phyloP scores from a whole-genome alignment of 768 basidiomycete species.

The Symmetrospora coprosmae region DNA sequence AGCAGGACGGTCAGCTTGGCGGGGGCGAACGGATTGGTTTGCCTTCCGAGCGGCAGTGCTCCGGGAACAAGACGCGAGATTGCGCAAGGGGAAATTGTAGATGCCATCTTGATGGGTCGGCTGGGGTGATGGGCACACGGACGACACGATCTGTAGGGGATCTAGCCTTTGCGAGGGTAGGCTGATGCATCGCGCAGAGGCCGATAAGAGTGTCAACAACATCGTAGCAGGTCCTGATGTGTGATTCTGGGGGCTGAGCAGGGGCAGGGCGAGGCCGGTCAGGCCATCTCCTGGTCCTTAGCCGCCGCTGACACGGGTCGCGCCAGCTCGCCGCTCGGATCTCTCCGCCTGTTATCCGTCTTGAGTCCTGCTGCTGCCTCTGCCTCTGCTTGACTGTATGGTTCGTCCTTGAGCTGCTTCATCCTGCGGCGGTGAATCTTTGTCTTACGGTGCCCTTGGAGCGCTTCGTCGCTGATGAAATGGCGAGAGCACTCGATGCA shows the following conservation, averaged over 20 bases:
- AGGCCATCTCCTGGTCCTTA: too few species aligned
- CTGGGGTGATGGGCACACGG: too few species aligned
- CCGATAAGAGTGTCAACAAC: too few species aligned
- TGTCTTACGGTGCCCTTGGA: conserved; percentile 15
- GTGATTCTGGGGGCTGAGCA: too few species aligned
- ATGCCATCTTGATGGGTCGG: conserved; percentile 30
- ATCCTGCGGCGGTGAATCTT: conserved; percentile 22
- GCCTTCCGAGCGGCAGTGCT: conserved; percentile 46
- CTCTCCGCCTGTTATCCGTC: conserved; percentile 19
- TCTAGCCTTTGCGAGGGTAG: too few species aligned
- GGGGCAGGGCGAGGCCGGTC: too few species aligned
- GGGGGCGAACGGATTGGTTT: conserved; percentile 64
- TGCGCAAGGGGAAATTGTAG: conserved; percentile 46
- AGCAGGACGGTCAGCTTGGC: conserved; percentile 65
- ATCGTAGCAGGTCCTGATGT: too few species aligned
- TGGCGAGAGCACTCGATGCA: conserved; percentile 25
- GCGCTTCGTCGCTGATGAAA: conserved; percentile 15
- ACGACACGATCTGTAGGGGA: too few species aligned
- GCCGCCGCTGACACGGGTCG: too few species aligned
- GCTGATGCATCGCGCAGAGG: too few species aligned
- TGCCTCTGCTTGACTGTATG: conserved; percentile 13
- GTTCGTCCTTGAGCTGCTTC: conserved; percentile 25
- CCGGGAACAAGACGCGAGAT: conserved; percentile 38
- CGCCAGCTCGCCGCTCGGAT: neutral
- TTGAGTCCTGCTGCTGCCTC: conserved; percentile 13